Conservation (phyloP, 768 basidiomycete species). For the Polyporus arcularius region DNA sequence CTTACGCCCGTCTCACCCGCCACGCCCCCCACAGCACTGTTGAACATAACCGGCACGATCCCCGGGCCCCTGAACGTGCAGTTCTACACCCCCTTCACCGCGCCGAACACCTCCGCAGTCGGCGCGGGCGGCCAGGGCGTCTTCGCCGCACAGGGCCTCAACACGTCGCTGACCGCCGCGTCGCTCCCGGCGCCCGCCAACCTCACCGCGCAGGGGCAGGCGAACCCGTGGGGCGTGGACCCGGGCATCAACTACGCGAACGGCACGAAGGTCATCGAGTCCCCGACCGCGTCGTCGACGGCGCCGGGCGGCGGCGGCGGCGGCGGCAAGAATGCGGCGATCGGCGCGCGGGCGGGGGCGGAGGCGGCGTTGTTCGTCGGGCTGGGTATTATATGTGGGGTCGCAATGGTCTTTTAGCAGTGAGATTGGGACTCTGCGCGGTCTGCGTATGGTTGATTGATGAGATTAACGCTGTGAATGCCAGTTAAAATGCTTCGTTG, state of each 20-base stretch:
- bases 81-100: conserved; percentile 44
- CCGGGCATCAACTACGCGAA: conserved; percentile 21
- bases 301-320: neutral
- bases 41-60: conserved; percentile 43
- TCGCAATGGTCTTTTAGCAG: neutral
- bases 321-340: neutral
- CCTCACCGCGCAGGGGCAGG: conserved; percentile 33
- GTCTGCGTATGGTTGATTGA: too few relatives aligned
- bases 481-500: too few relatives aligned
- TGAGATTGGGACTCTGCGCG: neutral
- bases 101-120: conserved; percentile 40
- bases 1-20: neutral
- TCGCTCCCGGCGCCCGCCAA: conserved; percentile 42
- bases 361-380: neutral
- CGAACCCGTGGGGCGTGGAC: conserved; percentile 25
- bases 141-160: conserved; percentile 36
- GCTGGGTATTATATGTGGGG: neutral
- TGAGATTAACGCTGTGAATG: too few relatives aligned
- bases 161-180: conserved; percentile 36
- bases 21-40: conserved; percentile 24
- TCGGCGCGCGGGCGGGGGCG: neutral
- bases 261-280: conserved; percentile 15
- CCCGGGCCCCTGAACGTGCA: conserved; percentile 46
- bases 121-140: conserved; percentile 47
- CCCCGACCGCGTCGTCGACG: neutral